Conservation (phyloP, 495 filamentous ascomycete genomes). For the Rhizodiscina lignyota region DNA sequence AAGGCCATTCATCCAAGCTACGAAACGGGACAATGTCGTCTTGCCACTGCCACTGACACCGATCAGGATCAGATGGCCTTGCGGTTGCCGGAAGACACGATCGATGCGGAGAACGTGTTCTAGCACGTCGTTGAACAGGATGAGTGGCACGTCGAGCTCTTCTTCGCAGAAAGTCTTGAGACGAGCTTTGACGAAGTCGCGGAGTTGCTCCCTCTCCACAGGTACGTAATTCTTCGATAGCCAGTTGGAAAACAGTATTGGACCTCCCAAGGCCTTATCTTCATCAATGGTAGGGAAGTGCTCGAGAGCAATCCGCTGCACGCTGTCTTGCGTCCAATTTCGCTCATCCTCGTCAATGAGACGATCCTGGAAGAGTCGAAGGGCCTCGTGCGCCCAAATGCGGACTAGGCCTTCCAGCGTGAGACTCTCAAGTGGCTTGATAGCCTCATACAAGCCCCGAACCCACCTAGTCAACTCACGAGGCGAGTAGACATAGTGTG, state of each 20-base stretch:
- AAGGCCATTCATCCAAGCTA: constrained; percentile 99
- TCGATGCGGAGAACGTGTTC: constrained; percentile 97
- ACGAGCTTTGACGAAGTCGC: constrained; percentile 93
- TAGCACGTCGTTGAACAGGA: constrained; percentile 94
- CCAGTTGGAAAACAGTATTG: constrained; percentile 98
- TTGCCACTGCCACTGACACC: constrained; percentile 97
- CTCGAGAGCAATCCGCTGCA: constrained; percentile 70
- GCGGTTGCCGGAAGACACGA: constrained; percentile 93
- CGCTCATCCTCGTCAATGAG: constrained; percentile 88
- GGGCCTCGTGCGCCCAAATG: constrained; percentile 95
- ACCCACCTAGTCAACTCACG: constrained; percentile 96
- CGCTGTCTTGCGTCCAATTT: constrained; percentile 79
- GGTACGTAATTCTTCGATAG: constrained; percentile 97
- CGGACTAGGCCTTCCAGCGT: constrained; percentile 82
- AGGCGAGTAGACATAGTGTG: constrained; percentile 97
- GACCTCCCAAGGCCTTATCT: constrained; percentile 71
- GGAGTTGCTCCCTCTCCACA: constrained; percentile 81
- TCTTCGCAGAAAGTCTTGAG: constrained; percentile 98
- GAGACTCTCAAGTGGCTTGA: constrained; percentile 75
- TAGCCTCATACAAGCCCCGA: constrained; percentile 90
- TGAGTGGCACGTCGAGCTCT: constrained; percentile 94
- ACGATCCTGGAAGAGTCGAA: constrained; percentile 92
- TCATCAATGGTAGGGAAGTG: constrained; percentile 89
- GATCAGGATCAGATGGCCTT: constrained; percentile 95
- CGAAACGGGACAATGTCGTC: constrained; percentile 92